Base-by-base conservation (phyloP, 306 rosid species). In the Corylus avellana region DNA sequence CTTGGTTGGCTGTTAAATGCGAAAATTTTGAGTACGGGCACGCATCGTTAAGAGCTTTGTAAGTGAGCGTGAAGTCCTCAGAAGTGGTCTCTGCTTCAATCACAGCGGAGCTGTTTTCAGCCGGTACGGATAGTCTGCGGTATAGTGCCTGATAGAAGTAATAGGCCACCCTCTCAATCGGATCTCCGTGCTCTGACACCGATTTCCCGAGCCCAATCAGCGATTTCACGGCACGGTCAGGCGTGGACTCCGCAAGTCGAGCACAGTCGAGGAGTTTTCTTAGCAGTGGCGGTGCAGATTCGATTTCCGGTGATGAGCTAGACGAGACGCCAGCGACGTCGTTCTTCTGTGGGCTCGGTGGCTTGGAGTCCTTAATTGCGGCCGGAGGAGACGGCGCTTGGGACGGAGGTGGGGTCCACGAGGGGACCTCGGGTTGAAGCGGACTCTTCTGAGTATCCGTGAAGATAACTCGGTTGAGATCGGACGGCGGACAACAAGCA, bases 1-100 rank as follows among this genome's bases (percentile, higher is more conserved):
- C 98, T 81, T 95, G 98, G 63, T 95, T 95, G 2, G 98, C 98
- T 0, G 98, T 95, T 81, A 95, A 77, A 82, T 95, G 98, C 2
- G 98, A 96, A 22, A 95, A 95, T 74, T 91, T 95, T 2, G 98
- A 92, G 79, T 92, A 92, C 1, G 98, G 98, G 68, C 98, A 95
- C 11, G 98, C 98, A 61, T 95, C 98, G 75, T 95, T 95, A 2
- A 95, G 61, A 64, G 91, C 93, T 81, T 95, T 95, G 87, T 95
- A 95, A 16, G 88, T 84, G 12, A 92, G 87, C 0, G 97, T 92
- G 32, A 90, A 84, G 46, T 95, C 97, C 46, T 90, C 98, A 10
- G 88, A 75, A 27, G 81, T 59, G 4, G 81, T 74, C 44, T 20
- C 61, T n/a, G 11, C 37, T 59, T 84, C 88, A 73, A n/a, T 42